Conservation (phyloP, 2,329 filamentous ascomycete genomes). For the Aspergillus alliaceus region DNA sequence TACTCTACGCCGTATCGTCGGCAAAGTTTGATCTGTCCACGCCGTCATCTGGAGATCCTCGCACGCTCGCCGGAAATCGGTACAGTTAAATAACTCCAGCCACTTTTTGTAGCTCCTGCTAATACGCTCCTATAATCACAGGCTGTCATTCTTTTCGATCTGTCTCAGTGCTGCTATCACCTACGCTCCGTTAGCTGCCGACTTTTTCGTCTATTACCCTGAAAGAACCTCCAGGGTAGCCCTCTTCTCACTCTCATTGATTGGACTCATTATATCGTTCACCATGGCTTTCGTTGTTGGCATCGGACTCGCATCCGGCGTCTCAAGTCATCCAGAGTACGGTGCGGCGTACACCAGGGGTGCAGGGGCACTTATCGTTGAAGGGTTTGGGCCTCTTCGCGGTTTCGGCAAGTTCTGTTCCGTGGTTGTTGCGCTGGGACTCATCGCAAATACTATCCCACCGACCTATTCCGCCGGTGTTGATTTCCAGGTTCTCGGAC, state of each 20-base stretch:
- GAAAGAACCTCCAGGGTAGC: slow-evolving; percentile 51
- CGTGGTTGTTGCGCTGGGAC: slow-evolving; percentile 62
- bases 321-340: slow-evolving; percentile 55
- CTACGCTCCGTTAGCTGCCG: slow-evolving; percentile 63
- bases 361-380: slow-evolving; percentile 64
- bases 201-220: slow-evolving; percentile 69
- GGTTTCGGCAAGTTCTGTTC: slow-evolving; percentile 67
- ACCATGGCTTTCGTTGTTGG: slow-evolving; percentile 62
- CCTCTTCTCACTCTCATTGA: slow-evolving; percentile 58
- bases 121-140: slow-evolving; percentile 8
- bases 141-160: slow-evolving; percentile 68
- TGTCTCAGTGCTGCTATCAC: slow-evolving; percentile 65
- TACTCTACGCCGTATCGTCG: slow-evolving; percentile 63
- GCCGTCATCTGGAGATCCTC: slow-evolving; percentile 51
- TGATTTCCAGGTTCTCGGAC: slow-evolving; percentile 67
- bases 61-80: slow-evolving; percentile 53
- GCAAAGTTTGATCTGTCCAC: slow-evolving; percentile 58
- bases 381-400: slow-evolving; percentile 59
- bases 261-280: slow-evolving; percentile 59
- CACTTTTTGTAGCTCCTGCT: neutral
- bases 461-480: slow-evolving; percentile 65
- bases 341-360: slow-evolving; percentile 57
- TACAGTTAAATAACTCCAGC: slow-evolving; percentile 9
- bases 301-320: slow-evolving; percentile 62
- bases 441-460: slow-evolving; percentile 66